These are phyloP conservation scores for Pharnaceum exiguum DNA, from an alignment of 148 eudicot genomes.

Conservation along the genomic window DNA sequence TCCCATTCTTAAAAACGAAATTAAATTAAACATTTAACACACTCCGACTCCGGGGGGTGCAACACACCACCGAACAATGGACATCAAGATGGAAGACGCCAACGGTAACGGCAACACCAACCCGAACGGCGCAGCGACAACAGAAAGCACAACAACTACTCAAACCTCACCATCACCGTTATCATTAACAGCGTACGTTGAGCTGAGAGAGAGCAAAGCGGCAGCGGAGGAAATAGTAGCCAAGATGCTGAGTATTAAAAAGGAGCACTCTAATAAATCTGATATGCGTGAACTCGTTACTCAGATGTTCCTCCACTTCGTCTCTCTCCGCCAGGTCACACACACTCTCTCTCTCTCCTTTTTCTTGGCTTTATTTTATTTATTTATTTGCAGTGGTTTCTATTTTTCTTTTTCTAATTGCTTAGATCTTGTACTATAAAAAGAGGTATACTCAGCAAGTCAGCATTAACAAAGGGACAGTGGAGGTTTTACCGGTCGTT, in stretches of 20 bases:
- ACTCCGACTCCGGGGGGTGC: too few species aligned
- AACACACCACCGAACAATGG: too few species aligned
- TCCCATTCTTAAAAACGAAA: too few species aligned
- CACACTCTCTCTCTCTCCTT: background rate
- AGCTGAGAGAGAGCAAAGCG: slow-evolving; percentile 44
- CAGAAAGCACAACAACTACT: background rate
- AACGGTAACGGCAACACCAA: background rate
- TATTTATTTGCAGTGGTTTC: background rate
- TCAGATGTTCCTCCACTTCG: slow-evolving; percentile 76
- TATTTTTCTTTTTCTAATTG: background rate
- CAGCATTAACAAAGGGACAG: too few species aligned
- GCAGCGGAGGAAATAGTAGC: slow-evolving; percentile 68
- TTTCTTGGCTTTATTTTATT: background rate
- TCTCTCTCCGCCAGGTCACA: slow-evolving; percentile 80
- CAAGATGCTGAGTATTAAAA: slow-evolving; percentile 70
- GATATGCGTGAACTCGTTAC: slow-evolving; percentile 62
- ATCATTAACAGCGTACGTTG: too few species aligned
- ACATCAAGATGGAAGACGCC: slow-evolving; percentile 23
- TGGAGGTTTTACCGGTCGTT: too few species aligned
- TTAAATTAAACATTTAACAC: too few species aligned
- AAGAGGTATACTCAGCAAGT: background rate
- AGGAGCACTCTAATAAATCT: slow-evolving; percentile 46
- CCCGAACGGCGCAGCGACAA: background rate
- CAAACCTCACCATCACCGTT: too few species aligned
- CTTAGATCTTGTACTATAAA: background rate